A percentile compares a stretch with the other conserved stretches of the same genome.
phyloP scores from a whole-genome alignment of 2,329 filamentous ascomycete species.

The Trichoderma atroviride region DNA sequence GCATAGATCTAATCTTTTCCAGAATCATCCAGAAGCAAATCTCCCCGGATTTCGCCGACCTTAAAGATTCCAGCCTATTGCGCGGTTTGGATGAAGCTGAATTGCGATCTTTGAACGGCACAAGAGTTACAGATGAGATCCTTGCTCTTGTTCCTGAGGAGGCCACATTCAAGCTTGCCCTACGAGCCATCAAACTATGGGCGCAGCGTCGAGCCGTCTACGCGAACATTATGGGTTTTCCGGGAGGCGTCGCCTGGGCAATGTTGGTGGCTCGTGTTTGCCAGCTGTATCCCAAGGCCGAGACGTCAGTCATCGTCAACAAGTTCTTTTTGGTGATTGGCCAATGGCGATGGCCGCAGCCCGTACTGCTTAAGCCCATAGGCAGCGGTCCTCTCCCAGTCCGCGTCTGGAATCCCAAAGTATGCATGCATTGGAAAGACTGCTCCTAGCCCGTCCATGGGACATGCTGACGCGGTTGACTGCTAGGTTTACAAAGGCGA shows the following conservation, averaged over 20 bases:
- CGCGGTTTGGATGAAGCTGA: conserved; percentile 85
- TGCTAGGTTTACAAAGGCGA: conserved; percentile 74
- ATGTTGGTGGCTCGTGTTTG: conserved; percentile 96
- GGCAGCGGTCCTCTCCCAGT: conserved; percentile 80
- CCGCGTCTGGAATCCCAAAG: conserved; percentile 92
- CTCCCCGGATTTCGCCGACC: conserved; percentile 64
- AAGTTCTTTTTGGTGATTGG: conserved; percentile 95
- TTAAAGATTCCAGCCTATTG: conserved; percentile 82
- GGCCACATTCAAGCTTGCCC: conserved; percentile 83
- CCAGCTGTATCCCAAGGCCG: conserved; percentile 92
- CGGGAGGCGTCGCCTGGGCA: conserved; percentile 95
- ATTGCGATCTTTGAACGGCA: conserved; percentile 88
- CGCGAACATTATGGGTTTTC: conserved; percentile 94
- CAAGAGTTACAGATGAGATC: conserved; percentile 91
- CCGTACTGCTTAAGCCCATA: conserved; percentile 86
- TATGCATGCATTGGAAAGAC: conserved; percentile 45
- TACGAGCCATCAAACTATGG: conserved; percentile 95
- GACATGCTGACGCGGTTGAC: conserved; percentile 26
- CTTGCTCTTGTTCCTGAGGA: conserved; percentile 84
- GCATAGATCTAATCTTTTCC: conserved; percentile 91
- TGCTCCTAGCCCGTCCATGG: background rate
- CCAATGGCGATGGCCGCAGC: conserved; percentile 91
- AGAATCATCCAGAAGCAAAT: conserved; percentile 72
- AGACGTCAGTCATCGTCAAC: conserved; percentile 81
- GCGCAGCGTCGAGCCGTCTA: conserved; percentile 91